Conservation (phyloP, 805 yeast species). For the Starmerella asiatica region DNA sequence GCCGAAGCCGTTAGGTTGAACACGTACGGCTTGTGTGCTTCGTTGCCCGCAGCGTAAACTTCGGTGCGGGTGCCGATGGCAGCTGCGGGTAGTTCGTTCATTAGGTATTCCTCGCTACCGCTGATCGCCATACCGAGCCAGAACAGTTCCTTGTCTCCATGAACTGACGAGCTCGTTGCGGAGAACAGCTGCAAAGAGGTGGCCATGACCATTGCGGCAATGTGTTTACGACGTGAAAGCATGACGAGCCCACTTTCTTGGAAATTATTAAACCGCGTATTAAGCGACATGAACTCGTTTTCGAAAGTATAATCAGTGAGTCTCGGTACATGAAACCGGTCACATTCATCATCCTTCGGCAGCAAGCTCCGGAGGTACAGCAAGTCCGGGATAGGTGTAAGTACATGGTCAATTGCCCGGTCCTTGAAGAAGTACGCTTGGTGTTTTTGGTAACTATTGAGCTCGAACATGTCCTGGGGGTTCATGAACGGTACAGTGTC, state of each 20-base stretch:
- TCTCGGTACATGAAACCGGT: not conserved
- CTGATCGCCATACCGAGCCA: slow-evolving; percentile 2
- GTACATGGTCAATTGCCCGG: not conserved
- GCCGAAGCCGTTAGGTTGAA: not conserved
- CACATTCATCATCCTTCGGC: not conserved
- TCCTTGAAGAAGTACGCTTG: slow-evolving; percentile 4
- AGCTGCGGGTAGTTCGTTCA: not conserved
- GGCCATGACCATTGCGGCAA: slow-evolving; percentile 1
- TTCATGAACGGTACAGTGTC: slow-evolving; percentile 1
- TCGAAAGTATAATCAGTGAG: not conserved
- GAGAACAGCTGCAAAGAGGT: not conserved
- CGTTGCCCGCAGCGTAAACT: not conserved
- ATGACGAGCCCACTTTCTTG: slow-evolving; percentile 4
- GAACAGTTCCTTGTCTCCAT: slow-evolving; percentile 8
- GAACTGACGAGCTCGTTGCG: not conserved
- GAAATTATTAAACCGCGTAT: not conserved
- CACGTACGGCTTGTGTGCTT: not conserved
- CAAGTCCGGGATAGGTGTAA: not conserved
- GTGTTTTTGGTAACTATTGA: not conserved
- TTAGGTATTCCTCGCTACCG: not conserved
- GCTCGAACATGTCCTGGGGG: not conserved
- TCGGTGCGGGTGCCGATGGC: slow-evolving; percentile 1
- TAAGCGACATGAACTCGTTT: not conserved
- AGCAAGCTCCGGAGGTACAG: not conserved
- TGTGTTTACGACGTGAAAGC: not conserved